Percentiles rank a stretch among this genome's conserved stretches.
These are phyloP conservation scores for Rutstroemia sp. DNA, from an alignment of 2,329 filamentous ascomycete species.

Conservation along the genomic window DNA sequence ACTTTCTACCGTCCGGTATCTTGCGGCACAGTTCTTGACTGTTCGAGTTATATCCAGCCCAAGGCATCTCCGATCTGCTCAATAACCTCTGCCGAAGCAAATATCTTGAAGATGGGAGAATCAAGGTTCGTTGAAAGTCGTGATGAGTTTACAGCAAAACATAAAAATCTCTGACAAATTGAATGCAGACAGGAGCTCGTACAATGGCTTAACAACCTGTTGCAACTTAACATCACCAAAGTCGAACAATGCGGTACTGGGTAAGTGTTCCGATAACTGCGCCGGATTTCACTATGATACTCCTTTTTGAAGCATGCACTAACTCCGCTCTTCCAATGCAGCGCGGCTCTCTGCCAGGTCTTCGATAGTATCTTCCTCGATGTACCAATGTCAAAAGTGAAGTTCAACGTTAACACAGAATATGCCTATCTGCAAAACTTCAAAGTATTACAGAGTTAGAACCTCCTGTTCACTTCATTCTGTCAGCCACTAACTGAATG, in stretches of 20 bases:
- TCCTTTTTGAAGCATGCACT: conserved; percentile 14
- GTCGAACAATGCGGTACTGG: conserved; percentile 98
- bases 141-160: not conserved
- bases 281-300: conserved; percentile 15
- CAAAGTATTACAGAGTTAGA: conserved; percentile 85
- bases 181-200: conserved; percentile 80
- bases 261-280: conserved; percentile 47
- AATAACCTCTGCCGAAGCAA: not conserved
- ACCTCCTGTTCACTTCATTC: conserved; percentile 7
- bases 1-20: not conserved
- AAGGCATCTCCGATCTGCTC: not conserved
- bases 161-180: conserved; percentile 17
- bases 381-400: conserved; percentile 89
- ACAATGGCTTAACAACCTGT: conserved; percentile 92
- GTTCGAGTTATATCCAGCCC: not conserved
- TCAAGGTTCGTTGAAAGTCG: conserved; percentile 24
- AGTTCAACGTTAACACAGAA: conserved; percentile 96
- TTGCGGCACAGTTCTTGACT: not conserved
- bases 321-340: conserved; percentile 33
- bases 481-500: conserved; percentile 5
- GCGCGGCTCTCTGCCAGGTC: conserved; percentile 91
- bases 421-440: conserved; percentile 98
- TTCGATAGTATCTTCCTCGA: conserved; percentile 98
- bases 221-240: conserved; percentile 96
- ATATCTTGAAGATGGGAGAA: conserved; percentile 27